Evolutionary conservation across 345 rosid species (phyloP).

Genomic region (Boechera divaricarpa): DNA sequence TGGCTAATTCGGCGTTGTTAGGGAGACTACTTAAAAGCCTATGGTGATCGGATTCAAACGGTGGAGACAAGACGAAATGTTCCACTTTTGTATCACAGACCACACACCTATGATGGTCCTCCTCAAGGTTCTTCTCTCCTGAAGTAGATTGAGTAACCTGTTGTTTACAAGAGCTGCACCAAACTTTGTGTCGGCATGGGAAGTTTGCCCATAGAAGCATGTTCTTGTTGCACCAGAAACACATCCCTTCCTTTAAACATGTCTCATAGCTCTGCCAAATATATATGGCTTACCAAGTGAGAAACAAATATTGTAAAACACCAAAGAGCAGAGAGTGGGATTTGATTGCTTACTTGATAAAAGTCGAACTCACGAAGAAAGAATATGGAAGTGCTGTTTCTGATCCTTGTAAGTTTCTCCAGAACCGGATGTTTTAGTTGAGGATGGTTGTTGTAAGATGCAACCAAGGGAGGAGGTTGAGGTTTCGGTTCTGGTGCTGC

Average conservation of each 20-base stretch:
- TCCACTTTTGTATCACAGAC: conserved; percentile 69
- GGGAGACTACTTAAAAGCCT: conserved; percentile 8
- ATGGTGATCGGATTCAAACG: conserved; percentile 30
- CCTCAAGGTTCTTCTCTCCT: neutral
- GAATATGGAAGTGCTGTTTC: conserved; percentile 53
- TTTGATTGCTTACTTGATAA: conserved; percentile 55
- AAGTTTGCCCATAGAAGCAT: conserved; percentile 62
- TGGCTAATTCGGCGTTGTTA: conserved; percentile 24
- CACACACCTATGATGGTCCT: conserved; percentile 65
- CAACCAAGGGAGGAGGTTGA: conserved; percentile 10
- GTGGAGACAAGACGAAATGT: conserved; percentile 47
- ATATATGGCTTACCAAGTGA: conserved; percentile 3
- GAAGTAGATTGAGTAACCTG: conserved; percentile 44
- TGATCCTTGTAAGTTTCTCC: conserved; percentile 54
- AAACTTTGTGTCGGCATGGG: conserved; percentile 75
- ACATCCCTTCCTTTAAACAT: conserved; percentile 50
- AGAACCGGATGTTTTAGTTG: conserved; percentile 58
- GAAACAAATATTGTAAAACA: neutral
- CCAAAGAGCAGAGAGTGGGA: conserved; percentile 4
- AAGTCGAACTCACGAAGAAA: conserved; percentile 83
- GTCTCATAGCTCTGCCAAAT: conserved; percentile 52
- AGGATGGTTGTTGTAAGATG: neutral
- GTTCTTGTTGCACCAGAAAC: conserved; percentile 68
- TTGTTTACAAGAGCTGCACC: conserved; percentile 70
- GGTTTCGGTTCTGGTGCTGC: conserved; percentile 20